These are phyloP conservation scores for Citrus mangshanensis DNA, from an alignment of 345 rosid species.

Conservation along the genomic window DNA sequence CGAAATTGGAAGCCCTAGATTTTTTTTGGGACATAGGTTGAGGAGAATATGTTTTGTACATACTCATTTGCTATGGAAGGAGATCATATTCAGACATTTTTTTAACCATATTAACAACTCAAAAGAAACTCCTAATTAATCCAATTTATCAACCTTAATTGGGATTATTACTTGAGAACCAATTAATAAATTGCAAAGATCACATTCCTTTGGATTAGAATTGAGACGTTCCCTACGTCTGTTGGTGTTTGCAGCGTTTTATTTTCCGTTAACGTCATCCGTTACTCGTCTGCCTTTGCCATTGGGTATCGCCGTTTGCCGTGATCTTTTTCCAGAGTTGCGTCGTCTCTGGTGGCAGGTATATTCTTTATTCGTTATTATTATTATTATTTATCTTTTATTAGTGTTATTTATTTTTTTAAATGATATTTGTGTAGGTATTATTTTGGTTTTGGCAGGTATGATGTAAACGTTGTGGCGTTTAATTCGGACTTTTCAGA, in stretches of 20 bases:
- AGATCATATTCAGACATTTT: conserved; percentile 27
- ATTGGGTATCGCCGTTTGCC: conserved; percentile 3
- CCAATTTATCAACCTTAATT: neutral
- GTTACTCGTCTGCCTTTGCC: neutral
- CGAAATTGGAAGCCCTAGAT: conserved; percentile 9
- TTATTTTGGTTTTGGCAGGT: neutral
- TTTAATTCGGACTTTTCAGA: neutral
- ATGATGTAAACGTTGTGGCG: neutral
- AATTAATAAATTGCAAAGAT: neutral
- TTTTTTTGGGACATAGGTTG: conserved; percentile 29
- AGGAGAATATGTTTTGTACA: conserved; percentile 44
- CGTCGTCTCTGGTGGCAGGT: conserved; percentile 5
- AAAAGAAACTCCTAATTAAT: neutral
- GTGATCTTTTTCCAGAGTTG: neutral
- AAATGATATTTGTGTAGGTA: neutral
- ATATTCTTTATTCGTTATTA: neutral
- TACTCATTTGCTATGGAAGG: conserved; percentile 45
- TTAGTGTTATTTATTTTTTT: neutral
- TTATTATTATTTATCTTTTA: neutral
- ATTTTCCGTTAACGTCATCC: conserved; percentile 18
- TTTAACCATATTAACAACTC: neutral
- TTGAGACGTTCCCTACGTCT: neutral
- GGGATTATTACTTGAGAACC: neutral
- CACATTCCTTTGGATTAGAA: neutral
- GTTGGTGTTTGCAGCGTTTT: conserved; percentile 23